Percentiles rank a stretch among this genome's conserved stretches.
Conservation (phyloP, 2,329 filamentous ascomycete genomes). For the Bipolaris cookei region DNA sequence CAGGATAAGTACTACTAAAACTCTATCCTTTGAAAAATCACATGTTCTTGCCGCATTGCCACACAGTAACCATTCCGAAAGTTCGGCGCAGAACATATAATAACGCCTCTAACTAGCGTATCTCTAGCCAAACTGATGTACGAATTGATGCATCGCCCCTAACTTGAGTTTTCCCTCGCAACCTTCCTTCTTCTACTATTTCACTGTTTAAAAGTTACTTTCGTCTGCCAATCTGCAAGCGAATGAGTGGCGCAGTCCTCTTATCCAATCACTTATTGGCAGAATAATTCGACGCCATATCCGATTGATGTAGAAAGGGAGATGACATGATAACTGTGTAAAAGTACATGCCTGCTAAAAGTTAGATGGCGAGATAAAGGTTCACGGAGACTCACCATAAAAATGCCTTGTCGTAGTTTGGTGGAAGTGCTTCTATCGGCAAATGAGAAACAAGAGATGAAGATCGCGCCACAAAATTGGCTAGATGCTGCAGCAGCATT, state of each 20-base stretch:
- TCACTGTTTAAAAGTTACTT: not conserved
- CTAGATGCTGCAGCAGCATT: constrained; percentile 1
- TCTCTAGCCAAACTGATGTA: no score
- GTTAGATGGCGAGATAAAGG: constrained; percentile 1
- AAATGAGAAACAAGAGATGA: constrained; percentile 3
- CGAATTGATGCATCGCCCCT: not conserved
- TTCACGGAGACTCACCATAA: not conserved
- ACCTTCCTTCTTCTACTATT: not conserved
- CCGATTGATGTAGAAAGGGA: constrained; percentile 8
- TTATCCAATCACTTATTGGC: constrained; percentile 1
- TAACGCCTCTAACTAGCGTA: not conserved
- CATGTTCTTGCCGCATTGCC: not conserved
- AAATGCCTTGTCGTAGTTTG: not conserved
- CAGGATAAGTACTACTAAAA: not conserved
- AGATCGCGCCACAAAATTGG: constrained; percentile 1
- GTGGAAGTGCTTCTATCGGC: not conserved
- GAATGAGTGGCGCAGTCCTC: constrained; percentile 1
- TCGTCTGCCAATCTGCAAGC: not conserved
- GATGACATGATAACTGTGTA: constrained; percentile 3
- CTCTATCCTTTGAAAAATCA: not conserved
- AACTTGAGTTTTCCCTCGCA: not conserved
- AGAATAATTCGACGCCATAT: constrained; percentile 6
- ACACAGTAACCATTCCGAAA: not conserved
- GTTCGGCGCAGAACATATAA: not conserved
- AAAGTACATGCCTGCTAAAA: constrained; percentile 2